Percentiles rank a stretch among this genome's conserved stretches.
These are phyloP conservation scores for Eucommia ulmoides DNA, from an alignment of 257 asterid genomes.

Conservation along the genomic window DNA sequence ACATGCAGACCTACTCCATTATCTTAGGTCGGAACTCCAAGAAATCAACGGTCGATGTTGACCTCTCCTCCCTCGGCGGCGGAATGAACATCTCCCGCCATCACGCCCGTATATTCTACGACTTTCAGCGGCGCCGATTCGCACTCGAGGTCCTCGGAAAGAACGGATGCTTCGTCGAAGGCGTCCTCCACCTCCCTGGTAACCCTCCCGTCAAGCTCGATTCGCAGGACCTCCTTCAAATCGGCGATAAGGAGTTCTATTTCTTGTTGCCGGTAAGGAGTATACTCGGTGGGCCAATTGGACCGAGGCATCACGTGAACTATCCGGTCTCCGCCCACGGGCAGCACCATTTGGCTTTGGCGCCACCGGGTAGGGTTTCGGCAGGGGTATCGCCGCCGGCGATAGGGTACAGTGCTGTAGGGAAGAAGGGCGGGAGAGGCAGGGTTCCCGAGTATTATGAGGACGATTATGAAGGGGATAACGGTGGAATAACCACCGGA, in stretches of 20 bases:
- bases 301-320: slow-evolving; percentile 49
- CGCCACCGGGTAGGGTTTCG: slow-evolving; percentile 30
- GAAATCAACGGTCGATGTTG: slow-evolving; percentile 91
- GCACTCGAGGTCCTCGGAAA: slow-evolving; percentile 94
- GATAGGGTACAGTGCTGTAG: slow-evolving; percentile 10
- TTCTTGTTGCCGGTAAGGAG: slow-evolving; percentile 77
- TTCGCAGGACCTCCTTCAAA: slow-evolving; percentile 86
- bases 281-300: slow-evolving; percentile 76
- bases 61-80: slow-evolving; percentile 93
- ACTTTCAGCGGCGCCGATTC: slow-evolving; percentile 94
- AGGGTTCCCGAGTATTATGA: slow-evolving; percentile 44
- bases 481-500: slow-evolving; percentile 38
- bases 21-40: slow-evolving; percentile 91
- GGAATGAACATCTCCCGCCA: slow-evolving; percentile 99
- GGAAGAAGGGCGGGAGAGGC: slow-evolving; percentile 49
- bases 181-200: slow-evolving; percentile 86
- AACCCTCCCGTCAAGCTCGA: slow-evolving; percentile 82
- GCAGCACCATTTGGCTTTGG: slow-evolving; percentile 31
- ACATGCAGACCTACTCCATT: slow-evolving; percentile 96
- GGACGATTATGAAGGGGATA: slow-evolving; percentile 53
- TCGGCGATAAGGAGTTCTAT: slow-evolving; percentile 91
- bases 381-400: slow-evolving; percentile 8
- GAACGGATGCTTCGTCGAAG: slow-evolving; percentile 91
- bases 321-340: slow-evolving; percentile 16
- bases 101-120: slow-evolving; percentile 98